These are phyloP conservation scores for Penicillium daleae DNA, from an alignment of 495 filamentous ascomycete genomes.

Conservation along the genomic window DNA sequence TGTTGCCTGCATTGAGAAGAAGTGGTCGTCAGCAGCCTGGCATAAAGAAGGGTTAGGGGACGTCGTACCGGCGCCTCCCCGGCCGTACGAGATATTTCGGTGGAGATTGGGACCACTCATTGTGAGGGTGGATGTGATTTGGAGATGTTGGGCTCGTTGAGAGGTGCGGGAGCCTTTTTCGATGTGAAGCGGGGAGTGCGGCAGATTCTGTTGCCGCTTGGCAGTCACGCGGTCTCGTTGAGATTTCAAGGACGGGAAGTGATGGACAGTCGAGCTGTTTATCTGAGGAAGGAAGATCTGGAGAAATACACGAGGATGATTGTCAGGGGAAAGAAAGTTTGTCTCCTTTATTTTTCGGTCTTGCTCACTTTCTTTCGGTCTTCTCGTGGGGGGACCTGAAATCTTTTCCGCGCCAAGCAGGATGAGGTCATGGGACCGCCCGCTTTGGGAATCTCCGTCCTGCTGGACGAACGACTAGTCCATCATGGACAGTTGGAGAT, in stretches of 20 bases:
- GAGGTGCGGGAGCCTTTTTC: slow-evolving; percentile 6
- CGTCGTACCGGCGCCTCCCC: slow-evolving; percentile 56
- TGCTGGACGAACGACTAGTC: no score
- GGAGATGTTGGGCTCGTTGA: not conserved
- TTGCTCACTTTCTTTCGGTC: not conserved
- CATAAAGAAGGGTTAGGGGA: not conserved
- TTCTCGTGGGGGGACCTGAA: slow-evolving; percentile 11
- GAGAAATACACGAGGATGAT: not conserved
- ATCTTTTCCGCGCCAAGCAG: slow-evolving; percentile 24
- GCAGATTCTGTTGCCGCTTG: slow-evolving; percentile 22
- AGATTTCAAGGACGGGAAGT: not conserved
- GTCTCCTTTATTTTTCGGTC: not conserved
- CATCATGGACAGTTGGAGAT: no score
- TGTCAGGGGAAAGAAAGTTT: not conserved
- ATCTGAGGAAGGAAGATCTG: no score
- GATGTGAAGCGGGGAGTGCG: slow-evolving; percentile 4
- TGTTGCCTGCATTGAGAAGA: slow-evolving; percentile 62
- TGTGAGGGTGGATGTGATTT: not conserved
- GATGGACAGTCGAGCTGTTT: not conserved
- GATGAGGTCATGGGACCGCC: slow-evolving; percentile 25
- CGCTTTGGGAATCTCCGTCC: slow-evolving; percentile 1
- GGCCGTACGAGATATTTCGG: slow-evolving; percentile 54
- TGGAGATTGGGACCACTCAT: slow-evolving; percentile 45
- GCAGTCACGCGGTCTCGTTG: not conserved
- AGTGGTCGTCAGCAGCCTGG: not conserved